Evolutionary conservation across 1,284 basidiomycete species (phyloP).

Genomic region (Tilletia indica): DNA sequence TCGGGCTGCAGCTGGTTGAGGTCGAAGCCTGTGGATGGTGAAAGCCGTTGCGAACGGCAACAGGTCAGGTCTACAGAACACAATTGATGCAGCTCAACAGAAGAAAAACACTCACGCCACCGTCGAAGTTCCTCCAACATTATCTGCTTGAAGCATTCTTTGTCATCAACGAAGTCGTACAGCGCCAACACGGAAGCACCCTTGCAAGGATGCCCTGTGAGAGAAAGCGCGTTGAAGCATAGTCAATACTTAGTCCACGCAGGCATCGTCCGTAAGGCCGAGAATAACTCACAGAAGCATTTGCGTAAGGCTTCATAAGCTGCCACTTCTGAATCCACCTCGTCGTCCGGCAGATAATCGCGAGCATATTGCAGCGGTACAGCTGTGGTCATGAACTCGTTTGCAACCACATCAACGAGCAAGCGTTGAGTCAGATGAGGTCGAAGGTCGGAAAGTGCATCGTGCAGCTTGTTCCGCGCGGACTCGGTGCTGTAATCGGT

Average conservation of each 20-base stretch:
- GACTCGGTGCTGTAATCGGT: neutral
- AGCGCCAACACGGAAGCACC: neutral
- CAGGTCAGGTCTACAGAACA: neutral
- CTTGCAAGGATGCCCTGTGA: slow-evolving; percentile 2
- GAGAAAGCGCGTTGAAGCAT: neutral
- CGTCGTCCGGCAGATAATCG: neutral
- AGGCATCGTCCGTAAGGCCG: neutral
- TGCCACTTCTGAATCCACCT: neutral
- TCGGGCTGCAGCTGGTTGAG: neutral
- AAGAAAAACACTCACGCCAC: neutral
- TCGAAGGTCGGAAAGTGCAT: neutral
- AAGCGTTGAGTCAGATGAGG: neutral
- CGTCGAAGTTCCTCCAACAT: neutral
- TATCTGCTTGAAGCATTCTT: neutral
- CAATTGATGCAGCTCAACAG: neutral
- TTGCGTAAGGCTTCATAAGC: neutral
- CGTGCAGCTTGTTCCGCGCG: neutral
- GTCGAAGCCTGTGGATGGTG: neutral
- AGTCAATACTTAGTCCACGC: neutral
- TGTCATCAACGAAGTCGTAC: neutral
- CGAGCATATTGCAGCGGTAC: neutral
- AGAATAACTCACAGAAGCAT: neutral
- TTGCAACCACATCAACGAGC: neutral
- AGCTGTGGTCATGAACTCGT: neutral
- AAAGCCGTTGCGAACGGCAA: neutral